Conservation (phyloP, 208 protist species). For the Acanthamoeba culbertsoni region DNA sequence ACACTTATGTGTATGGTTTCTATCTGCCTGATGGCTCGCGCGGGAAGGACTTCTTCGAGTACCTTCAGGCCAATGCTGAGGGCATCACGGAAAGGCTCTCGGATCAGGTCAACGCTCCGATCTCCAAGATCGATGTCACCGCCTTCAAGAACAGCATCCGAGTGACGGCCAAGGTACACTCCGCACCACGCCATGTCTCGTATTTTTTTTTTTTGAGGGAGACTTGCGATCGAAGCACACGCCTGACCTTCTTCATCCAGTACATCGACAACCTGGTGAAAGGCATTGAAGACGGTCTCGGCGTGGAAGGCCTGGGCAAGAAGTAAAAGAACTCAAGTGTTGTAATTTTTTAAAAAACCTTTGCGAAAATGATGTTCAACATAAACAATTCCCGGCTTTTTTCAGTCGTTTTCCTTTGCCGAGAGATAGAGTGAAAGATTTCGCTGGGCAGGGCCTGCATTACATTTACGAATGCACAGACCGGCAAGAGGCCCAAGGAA, state of each 20-base stretch:
- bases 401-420: not conserved
- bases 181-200: not conserved
- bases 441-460: not conserved
- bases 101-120: constrained; percentile 24
- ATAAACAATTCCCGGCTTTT: not conserved
- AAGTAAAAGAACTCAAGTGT: too few relatives aligned
- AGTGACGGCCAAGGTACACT: constrained; percentile 13
- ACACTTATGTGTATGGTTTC: constrained; percentile 77
- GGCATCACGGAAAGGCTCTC: constrained; percentile 40
- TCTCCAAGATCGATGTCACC: constrained; percentile 33
- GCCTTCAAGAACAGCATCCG: constrained; percentile 48
- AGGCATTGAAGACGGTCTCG: constrained; percentile 30
- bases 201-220: not conserved
- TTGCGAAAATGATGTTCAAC: too few relatives aligned
- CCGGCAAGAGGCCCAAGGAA: not conserved
- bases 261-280: constrained; percentile 60
- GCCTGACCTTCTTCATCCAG: not conserved
- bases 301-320: constrained; percentile 55
- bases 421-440: not conserved
- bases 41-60: constrained; percentile 55
- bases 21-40: constrained; percentile 65
- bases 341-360: too few relatives aligned
- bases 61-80: constrained; percentile 46
- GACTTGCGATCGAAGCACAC: too few relatives aligned
- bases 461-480: not conserved